These are phyloP conservation scores for Cladophialophora immunda DNA, from an alignment of 2,329 filamentous ascomycete genomes.

Conservation along the genomic window DNA sequence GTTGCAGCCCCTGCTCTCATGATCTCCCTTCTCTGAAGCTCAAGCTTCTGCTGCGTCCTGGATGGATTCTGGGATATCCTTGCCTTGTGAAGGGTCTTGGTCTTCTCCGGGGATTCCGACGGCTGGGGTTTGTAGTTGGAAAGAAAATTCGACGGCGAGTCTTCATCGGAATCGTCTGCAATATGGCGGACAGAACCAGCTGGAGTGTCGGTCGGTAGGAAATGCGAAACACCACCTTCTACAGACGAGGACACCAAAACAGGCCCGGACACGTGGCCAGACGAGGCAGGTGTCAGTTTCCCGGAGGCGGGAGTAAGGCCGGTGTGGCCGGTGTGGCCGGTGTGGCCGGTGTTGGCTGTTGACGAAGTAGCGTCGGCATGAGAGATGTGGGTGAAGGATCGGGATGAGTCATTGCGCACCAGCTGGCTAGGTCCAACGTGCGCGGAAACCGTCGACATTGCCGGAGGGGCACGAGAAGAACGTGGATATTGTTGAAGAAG, in stretches of 20 bases:
- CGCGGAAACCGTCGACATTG: conserved; percentile 59
- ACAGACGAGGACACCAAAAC: conserved; percentile 56
- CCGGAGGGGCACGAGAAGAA: conserved; percentile 55
- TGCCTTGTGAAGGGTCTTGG: conserved; percentile 43
- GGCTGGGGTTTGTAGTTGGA: conserved; percentile 58
- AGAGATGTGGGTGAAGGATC: conserved; percentile 42
- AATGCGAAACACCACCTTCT: conserved; percentile 57
- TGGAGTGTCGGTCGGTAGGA: conserved; percentile 48
- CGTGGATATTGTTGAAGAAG: conserved; percentile 46
- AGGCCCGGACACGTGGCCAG: conserved; percentile 35
- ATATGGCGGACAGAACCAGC: conserved; percentile 42
- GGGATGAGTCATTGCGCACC: conserved; percentile 36
- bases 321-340: conserved; percentile 25
- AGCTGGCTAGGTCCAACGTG: conserved; percentile 49
- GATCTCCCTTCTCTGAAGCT: conserved; percentile 51
- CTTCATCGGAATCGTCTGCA: conserved; percentile 52
- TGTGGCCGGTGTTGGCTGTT: conserved; percentile 42
- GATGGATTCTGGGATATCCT: conserved; percentile 46
- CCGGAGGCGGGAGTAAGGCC: conserved; percentile 41
- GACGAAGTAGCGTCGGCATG: conserved; percentile 48
- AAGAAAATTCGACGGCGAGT: conserved; percentile 57
- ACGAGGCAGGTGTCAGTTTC: conserved; percentile 46
- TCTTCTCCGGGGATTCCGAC: conserved; percentile 51
- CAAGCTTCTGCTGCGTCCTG: conserved; percentile 59
- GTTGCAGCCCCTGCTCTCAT: conserved; percentile 54